These are phyloP conservation scores for Trichoderma orchidacearum DNA, from an alignment of 495 filamentous ascomycete species.

Conservation along the genomic window DNA sequence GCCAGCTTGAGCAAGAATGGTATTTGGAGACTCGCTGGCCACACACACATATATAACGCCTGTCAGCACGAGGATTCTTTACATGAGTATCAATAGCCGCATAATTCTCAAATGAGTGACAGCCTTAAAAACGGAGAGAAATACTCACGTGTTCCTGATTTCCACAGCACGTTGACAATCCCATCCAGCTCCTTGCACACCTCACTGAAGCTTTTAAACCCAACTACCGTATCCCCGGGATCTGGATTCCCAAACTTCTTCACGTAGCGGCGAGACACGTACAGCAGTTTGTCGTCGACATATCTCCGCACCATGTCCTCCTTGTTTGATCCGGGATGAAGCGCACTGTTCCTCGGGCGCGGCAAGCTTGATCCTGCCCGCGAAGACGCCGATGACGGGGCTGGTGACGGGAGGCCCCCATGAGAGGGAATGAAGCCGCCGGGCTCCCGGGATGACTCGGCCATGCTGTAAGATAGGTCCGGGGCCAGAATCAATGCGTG, in stretches of 20 bases:
- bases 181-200: constrained; percentile 55
- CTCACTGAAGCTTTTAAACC: constrained; percentile 57
- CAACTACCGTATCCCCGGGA: constrained; percentile 37
- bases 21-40: constrained; percentile 63
- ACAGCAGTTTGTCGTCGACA: constrained; percentile 46
- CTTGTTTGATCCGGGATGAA: constrained; percentile 58
- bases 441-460: background rate
- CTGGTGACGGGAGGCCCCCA: constrained; percentile 35
- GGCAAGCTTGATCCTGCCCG: constrained; percentile 37
- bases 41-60: background rate
- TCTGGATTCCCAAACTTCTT: constrained; percentile 54
- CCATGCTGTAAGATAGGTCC: constrained; percentile 8
- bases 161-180: constrained; percentile 68
- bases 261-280: constrained; percentile 55
- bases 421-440: constrained; percentile 18
- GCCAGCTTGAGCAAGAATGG: constrained; percentile 71
- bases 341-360: constrained; percentile 45
- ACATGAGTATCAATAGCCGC: too few relatives aligned
- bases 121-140: background rate
- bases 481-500: too few relatives aligned
- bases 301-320: constrained; percentile 63
- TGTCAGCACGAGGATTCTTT: too few relatives aligned
- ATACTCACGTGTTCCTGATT: constrained; percentile 63
- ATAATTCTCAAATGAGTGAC: too few relatives aligned
- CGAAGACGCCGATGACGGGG: constrained; percentile 36